Conservation (phyloP, 2,329 filamentous ascomycete species). For the Cladosporium sp. region DNA sequence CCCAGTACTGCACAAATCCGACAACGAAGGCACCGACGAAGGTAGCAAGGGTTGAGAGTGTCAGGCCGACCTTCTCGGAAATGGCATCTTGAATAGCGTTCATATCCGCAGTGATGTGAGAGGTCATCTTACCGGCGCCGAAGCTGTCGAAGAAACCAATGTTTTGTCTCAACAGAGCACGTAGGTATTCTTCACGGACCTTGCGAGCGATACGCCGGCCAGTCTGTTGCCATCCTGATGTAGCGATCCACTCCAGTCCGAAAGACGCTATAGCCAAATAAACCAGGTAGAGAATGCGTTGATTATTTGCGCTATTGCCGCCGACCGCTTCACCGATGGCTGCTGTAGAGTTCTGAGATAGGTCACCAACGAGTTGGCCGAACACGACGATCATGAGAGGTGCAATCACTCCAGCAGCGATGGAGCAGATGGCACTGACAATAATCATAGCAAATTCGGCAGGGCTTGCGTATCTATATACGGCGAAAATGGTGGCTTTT, state of each 20-base stretch:
- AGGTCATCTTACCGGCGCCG: constrained; percentile 46
- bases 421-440: constrained; percentile 32
- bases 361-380: constrained; percentile 44
- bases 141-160: constrained; percentile 53
- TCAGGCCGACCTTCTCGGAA: constrained; percentile 46
- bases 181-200: constrained; percentile 43
- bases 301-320: constrained; percentile 31
- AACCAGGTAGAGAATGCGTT: constrained; percentile 41
- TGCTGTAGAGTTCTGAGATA: constrained; percentile 39
- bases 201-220: constrained; percentile 46
- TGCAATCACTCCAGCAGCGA: constrained; percentile 37
- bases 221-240: constrained; percentile 48
- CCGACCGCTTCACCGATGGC: constrained; percentile 40
- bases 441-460: constrained; percentile 8
- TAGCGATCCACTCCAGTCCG: constrained; percentile 36
- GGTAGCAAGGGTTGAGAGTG: constrained; percentile 43
- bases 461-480: constrained; percentile 1
- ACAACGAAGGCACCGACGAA: constrained; percentile 43
- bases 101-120: constrained; percentile 43
- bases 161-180: constrained; percentile 48
- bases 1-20: constrained; percentile 60
- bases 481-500: constrained; percentile 7
- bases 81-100: constrained; percentile 42
- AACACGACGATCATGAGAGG: constrained; percentile 43
- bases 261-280: constrained; percentile 47